Base-by-base conservation (phyloP, 2,329 filamentous ascomycete genomes). In the Fusarium buxicola region DNA sequence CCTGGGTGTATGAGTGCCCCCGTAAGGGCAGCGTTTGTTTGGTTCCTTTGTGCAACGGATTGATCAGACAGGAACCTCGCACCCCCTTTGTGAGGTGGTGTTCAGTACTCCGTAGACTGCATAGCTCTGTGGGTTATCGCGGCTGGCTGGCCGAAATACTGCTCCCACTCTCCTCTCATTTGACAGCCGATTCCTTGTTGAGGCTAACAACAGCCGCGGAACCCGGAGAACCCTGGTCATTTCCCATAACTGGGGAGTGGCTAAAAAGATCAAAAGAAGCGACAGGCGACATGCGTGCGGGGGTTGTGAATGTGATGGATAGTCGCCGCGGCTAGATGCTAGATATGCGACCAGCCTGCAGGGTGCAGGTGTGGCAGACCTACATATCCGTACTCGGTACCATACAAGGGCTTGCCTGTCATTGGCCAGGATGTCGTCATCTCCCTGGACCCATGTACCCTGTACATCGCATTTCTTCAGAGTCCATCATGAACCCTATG, bases 301-400 rank as follows among this genome's bases (percentile, higher is more conserved):
- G 40, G 59, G 48, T 31, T 25, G 40, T 34, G 34, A 56, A 27
- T 25, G 40, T 21, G 53, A 62, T 63, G 50, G 57, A 68, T 68
- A 65, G 64, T 68, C 59, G 48, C 38, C 38, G 47, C 45, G 39
- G 46, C 59, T 63, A 59, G 54, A 56, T 21, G 46, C 59, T 63
- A 59, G 54, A 56, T 21, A 21, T 53, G 57, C 44, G 27, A 44
- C 55, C 49, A 55, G 48, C 39, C 48, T 63, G 60, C 57, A 53
- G 47, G 45, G 51, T 40, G 43, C 32, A 54, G 45, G 38, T 51
- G 64, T 58, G 53, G 50, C 41, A 56, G 41, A n/a, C n/a, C n/a
- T n/a, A n/a, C n/a, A n/a, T n/a, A n/a, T n/a, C n/a, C n/a, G n/a
- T n/a, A n/a, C n/a, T n/a, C n/a, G 38, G 15, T 49, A 63, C 48